Evolutionary conservation across 148 eudicot species (phyloP), one percentile per base, ranked within the genome.

Genomic region (Rhododendron kiyosumense): DNA sequence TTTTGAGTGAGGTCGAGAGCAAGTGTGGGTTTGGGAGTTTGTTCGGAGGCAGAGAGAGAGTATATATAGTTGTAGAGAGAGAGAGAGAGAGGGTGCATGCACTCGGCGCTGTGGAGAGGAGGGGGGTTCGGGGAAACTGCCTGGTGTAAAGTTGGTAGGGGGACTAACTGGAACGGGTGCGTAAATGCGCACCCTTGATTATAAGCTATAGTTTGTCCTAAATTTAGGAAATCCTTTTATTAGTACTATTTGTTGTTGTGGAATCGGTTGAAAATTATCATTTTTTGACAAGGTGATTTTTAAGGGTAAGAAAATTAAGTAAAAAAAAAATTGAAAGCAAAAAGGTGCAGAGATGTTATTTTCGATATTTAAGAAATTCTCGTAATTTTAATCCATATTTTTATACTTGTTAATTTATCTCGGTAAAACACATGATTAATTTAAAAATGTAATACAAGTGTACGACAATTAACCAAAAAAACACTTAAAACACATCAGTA

Each of bases 91-190:
- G 34, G 85, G 87, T 88, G 87, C 87, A 85, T 88, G 89, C 67
- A 85, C 85, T 85, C 22, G 81, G 48, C 75, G 46, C 51, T 7
- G 59, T 4, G 24, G 52, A 45, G 57, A 81, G 88, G 52, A 45
- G 57, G 71, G 88, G 26, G 82, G 87, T 89, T 89, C 91, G 71
- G 30, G 87, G 93, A 91, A 91, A 82, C 85, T 88, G 81, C 89
- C 79, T 86, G 10, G 43, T 85, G 91, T 89, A 89, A 91, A 87
- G 93, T 84, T 80, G 90, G 89, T 87, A 43, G 91, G 90, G 89
- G 88, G 36, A 38, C 48, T 71, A 74, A 81, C 84, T 17, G 38
- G 54, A 71, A 79, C 81, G 67, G 63, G 81, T 84, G 84, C 63
- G 69, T 34, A 86, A 81, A 73, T 88, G 86, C 86, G 88, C 88